Evolutionary conservation across 2,329 filamentous ascomycete genomes (phyloP).

Genomic region (Diaporthe capsici): DNA sequence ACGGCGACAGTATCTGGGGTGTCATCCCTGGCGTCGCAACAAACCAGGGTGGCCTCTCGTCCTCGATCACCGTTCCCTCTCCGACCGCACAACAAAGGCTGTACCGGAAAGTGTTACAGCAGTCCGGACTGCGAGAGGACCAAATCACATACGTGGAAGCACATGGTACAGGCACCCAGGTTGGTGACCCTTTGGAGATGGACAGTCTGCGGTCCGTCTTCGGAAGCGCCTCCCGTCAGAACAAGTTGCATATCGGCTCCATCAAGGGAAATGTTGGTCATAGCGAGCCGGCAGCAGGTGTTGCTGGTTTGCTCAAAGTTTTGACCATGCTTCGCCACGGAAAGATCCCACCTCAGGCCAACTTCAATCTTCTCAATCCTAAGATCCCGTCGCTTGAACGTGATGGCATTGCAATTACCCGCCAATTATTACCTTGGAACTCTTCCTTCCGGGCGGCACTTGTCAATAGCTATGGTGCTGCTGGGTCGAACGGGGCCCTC

Average conservation of each 20-base stretch:
- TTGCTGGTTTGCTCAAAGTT: not conserved
- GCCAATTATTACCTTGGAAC: fast-evolving
- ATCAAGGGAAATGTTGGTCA: not conserved
- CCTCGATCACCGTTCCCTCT: not conserved
- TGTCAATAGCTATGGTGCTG: not conserved
- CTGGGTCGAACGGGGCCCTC: not conserved
- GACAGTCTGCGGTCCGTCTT: not conserved
- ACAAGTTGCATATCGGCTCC: not conserved
- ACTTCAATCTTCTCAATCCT: not conserved
- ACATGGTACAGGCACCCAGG: not conserved
- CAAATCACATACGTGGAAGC: not conserved
- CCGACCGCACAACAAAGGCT: not conserved
- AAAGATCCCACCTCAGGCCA: not conserved
- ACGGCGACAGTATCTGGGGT: not conserved
- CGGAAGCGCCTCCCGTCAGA: not conserved
- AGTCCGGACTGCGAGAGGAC: not conserved
- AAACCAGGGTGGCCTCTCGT: not conserved
- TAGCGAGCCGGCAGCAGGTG: not conserved
- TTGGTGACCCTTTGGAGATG: not conserved
- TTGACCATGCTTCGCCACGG: not conserved
- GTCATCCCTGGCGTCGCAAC: not conserved
- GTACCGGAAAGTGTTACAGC: not conserved
- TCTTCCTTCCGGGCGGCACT: not conserved
- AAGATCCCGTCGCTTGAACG: not conserved
- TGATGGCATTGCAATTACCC: not conserved